Evolutionary conservation across 768 basidiomycete species (phyloP), one percentile per base, ranked within the genome.

Genomic region (Boletus edulis): DNA sequence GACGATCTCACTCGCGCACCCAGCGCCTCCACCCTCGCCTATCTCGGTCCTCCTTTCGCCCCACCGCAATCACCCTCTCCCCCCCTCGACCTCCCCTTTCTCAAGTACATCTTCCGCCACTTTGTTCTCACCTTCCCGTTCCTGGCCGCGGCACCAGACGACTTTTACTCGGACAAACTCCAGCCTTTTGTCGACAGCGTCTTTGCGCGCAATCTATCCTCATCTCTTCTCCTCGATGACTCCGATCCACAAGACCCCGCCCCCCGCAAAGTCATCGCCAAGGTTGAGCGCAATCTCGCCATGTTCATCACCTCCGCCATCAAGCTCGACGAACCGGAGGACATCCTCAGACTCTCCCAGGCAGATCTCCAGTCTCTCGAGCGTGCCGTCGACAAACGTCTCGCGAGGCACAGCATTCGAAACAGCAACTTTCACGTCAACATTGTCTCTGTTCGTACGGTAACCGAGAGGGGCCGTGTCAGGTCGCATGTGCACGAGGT

Each of bases 111-210:
- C 61, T 95, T 98, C 69, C 85, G 88, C 50, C 92, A 95, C 69
- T 98, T 94, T 66, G 80, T 98, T 55, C 79, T 98, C 53, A 90
- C 94, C 0, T 98, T 99, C 67, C 97, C 97, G 14, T 97, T 99
- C 77, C 85, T 99, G 71, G 83, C 85, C 46, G 76, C 87, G 2
- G 95, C 94, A 0, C 94, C 94, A 1, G 83, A 87, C 62, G 83
- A 91, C 62, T 98, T 99, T 72, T 99, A 96, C 74, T 86, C 90
- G 2, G 84, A 86, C 55, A 98, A 99, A 71, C 82, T 99, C 4
- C 96, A 98, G 73, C 95, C 96, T 0, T 98, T 98, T 70, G 79
- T 94, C 51, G 84, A 86, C 35, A 90, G 88, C 32, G 79, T 93
- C 57, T 75, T 98, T 13, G 78, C 90, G 0, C 85, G 91, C 50